Conservation (phyloP, 2,329 filamentous ascomycete species). For the Penicillium griseofulvum region DNA sequence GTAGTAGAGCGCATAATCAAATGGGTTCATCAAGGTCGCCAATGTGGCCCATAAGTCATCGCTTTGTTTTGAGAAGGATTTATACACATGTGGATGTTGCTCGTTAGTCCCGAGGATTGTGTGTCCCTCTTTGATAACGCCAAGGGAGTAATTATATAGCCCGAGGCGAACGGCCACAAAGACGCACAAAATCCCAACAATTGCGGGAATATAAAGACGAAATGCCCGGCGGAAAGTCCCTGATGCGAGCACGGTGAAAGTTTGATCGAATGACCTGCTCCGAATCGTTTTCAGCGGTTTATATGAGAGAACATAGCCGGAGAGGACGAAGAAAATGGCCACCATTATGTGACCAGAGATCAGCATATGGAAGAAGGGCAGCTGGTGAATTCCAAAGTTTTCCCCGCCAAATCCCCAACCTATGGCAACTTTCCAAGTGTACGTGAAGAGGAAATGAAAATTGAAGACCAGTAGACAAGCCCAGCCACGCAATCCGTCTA, state of each 20-base stretch:
- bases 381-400: slow-evolving; percentile 42
- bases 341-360: slow-evolving; percentile 50
- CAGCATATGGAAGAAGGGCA: slow-evolving; percentile 43
- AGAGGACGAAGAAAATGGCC: slow-evolving; percentile 50
- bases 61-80: slow-evolving; percentile 33
- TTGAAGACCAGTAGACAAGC: slow-evolving; percentile 48
- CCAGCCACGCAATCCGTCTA: slow-evolving; percentile 46
- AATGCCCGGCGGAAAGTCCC: slow-evolving; percentile 46
- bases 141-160: slow-evolving; percentile 39
- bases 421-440: slow-evolving; percentile 41
- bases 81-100: slow-evolving; percentile 43
- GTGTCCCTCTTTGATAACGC: slow-evolving; percentile 36
- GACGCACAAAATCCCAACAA: slow-evolving; percentile 41
- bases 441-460: slow-evolving; percentile 47
- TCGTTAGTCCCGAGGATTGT: slow-evolving; percentile 43
- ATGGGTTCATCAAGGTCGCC: slow-evolving; percentile 37
- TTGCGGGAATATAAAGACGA: slow-evolving; percentile 44
- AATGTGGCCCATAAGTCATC: slow-evolving; percentile 38
- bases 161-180: slow-evolving; percentile 45
- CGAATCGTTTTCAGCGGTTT: slow-evolving; percentile 43
- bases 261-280: slow-evolving; percentile 37
- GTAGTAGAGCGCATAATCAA: slow-evolving; percentile 40
- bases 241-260: slow-evolving; percentile 42
- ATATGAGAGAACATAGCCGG: slow-evolving; percentile 49
- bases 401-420: slow-evolving; percentile 43